A percentile compares a stretch with the other conserved stretches of the same genome.
phyloP scores from a whole-genome alignment of 345 rosid genomes.

The Acer negundo region DNA sequence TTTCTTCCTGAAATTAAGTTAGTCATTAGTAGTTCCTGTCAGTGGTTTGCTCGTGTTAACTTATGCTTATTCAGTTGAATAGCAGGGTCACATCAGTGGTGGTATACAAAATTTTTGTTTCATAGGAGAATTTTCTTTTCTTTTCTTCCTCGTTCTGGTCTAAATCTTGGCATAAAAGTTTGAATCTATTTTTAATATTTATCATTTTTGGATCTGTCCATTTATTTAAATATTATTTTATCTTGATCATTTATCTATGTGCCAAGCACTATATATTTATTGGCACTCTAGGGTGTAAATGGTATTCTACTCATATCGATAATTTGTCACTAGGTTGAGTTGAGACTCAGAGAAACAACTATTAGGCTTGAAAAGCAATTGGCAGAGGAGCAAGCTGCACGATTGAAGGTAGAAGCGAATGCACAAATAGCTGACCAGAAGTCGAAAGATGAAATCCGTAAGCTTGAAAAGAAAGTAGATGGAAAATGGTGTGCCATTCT shows the following conservation, averaged over 20 bases:
- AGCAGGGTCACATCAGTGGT: background rate
- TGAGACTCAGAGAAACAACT: slow-evolving; percentile 71
- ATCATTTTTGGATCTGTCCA: background rate
- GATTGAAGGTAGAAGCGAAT: slow-evolving; percentile 63
- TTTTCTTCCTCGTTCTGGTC: too few relatives aligned
- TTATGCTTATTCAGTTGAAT: background rate
- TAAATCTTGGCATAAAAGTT: background rate
- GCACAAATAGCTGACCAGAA: slow-evolving; percentile 54
- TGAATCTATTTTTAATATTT: background rate
- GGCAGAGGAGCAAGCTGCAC: slow-evolving; percentile 81
- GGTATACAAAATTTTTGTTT: background rate
- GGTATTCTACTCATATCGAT: too few relatives aligned
- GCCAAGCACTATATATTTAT: background rate
- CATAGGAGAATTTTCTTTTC: too few relatives aligned
- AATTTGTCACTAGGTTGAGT: slow-evolving; percentile 55
- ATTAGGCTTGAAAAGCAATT: slow-evolving; percentile 66
- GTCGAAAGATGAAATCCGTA: slow-evolving; percentile 68
- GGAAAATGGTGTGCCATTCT: too few relatives aligned
- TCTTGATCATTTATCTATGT: background rate
- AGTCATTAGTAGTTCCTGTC: background rate
- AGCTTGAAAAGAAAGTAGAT: slow-evolving; percentile 64
- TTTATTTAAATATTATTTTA: background rate
- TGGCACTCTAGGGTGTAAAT: background rate
- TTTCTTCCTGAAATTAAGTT: background rate
- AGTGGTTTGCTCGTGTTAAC: background rate